Evolutionary conservation across 2,329 filamentous ascomycete genomes (phyloP).

Genomic region (Trichoderma sp.): DNA sequence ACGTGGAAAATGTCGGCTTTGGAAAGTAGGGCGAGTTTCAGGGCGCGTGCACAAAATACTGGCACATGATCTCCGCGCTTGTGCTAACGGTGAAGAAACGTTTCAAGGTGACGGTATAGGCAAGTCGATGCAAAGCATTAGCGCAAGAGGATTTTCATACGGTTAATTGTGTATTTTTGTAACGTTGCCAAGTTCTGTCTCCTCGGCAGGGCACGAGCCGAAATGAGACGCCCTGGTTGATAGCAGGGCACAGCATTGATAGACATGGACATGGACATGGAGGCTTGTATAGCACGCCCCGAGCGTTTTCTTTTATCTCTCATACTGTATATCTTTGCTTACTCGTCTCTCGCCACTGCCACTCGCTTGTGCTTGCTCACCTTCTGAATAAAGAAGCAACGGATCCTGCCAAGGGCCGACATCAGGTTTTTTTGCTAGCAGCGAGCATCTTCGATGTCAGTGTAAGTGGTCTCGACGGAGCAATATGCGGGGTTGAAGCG

Average conservation of each 20-base stretch:
- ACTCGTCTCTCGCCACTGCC: background rate
- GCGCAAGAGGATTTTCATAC: background rate
- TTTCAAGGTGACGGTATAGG: background rate
- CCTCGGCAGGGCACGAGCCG: constrained; percentile 3
- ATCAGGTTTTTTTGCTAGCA: background rate
- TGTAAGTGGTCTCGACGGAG: background rate
- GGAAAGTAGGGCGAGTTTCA: background rate
- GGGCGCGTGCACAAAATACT: background rate
- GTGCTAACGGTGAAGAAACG: constrained; percentile 4
- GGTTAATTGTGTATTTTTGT: background rate
- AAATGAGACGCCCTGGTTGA: background rate
- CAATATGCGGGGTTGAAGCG: background rate
- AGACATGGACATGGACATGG: background rate
- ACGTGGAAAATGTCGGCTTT: background rate
- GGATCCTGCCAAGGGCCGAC: background rate
- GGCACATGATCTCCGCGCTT: constrained; percentile 4
- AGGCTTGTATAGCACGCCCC: background rate
- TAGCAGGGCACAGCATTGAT: background rate
- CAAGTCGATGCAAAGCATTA: background rate
- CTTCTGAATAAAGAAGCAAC: background rate
- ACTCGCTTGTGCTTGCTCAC: background rate
- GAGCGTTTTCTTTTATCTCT: background rate
- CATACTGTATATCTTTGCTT: background rate
- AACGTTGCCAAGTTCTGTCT: background rate
- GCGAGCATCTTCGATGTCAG: background rate